Base-by-base conservation (phyloP, 2,329 filamentous ascomycete species). In the Colletotrichum agaves region DNA sequence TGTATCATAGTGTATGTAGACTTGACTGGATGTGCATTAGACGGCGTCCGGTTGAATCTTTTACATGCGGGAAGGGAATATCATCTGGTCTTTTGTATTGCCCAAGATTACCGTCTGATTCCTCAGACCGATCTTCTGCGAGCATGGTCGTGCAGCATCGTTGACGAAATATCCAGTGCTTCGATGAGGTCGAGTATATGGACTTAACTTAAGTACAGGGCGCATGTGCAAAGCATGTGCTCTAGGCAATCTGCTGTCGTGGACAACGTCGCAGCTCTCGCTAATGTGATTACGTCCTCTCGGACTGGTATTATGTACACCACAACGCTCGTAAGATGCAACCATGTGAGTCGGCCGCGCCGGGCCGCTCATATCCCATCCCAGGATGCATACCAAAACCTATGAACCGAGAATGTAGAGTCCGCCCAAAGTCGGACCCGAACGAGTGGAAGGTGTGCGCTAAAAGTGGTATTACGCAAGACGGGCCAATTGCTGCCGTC, bases 1-100 rank as follows among this genome's bases (percentile, higher is more conserved):
- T 81, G 78, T 81, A 81, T 74, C 77, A 82, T 82, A 81, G 72
- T 81, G 77, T 80, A 79, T 81, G 77, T 80, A 79, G 78, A 81
- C 76, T 61, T 77, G 77, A 75, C 72, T 78, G 61, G 61, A 64
- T 67, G 77, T 79, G 80, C 80, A 83, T 82, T 78, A 79, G 75
- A 80, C 73, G 79, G 81, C 80, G 80, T 80, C 75, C 71, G 77
- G 78, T 75, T 76, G 60, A 57, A 53, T 65, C 70, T 77, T 77
- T 60, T 58, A 47, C 64, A 67, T 67, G 61, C 61, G 64, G 61
- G 39, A 43, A 53, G 61, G 27, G 15, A 67, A 59, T 19, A 64
- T 43, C 31, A 60, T 8, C 31, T 64, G 53, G 52, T 59, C 44
- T 58, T 58, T 47, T 53, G 61, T 39, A 47, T 35, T 46, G 31